phyloP scores from a whole-genome alignment of 1,139 yeast species.

The Saccharomyces hybrid region DNA sequence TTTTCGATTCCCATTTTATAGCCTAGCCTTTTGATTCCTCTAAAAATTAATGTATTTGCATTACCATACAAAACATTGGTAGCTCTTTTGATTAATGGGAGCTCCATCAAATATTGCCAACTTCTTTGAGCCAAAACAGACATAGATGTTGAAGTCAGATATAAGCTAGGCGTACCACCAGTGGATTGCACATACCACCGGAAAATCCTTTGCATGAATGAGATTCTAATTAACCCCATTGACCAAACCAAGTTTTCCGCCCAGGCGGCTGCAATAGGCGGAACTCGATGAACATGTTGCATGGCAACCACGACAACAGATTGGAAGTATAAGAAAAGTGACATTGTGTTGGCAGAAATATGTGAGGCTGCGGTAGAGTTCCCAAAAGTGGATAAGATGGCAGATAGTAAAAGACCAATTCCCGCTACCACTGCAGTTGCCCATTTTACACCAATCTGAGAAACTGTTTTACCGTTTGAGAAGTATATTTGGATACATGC shows the following conservation, averaged over 20 bases:
- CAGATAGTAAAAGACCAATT: conserved; percentile 62
- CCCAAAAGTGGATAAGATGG: conserved; percentile 62
- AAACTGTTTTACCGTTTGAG: conserved; percentile 65
- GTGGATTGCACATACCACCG: conserved; percentile 78
- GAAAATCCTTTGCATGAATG: conserved; percentile 68
- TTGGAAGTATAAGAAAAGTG: conserved; percentile 69
- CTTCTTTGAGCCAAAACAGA: conserved; percentile 67
- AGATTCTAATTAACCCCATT: conserved; percentile 65
- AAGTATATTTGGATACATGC: conserved; percentile 68
- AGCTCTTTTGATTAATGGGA: conserved; percentile 28
- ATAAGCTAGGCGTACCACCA: conserved; percentile 63
- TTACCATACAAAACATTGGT: conserved; percentile 36
- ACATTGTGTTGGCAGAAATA: conserved; percentile 66
- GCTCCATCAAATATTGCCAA: conserved; percentile 24
- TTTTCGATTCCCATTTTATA: conserved; percentile 58
- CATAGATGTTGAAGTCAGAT: conserved; percentile 48
- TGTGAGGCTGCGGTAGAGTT: conserved; percentile 75
- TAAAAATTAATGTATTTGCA: conserved; percentile 44
- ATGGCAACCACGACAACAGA: conserved; percentile 65
- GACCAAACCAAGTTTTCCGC: conserved; percentile 79
- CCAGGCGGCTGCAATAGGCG: conserved; percentile 79
- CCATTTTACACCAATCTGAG: conserved; percentile 76
- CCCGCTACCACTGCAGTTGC: conserved; percentile 79
- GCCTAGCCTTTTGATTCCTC: conserved; percentile 71
- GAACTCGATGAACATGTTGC: conserved; percentile 65